A percentile compares a stretch with the other conserved stretches of the same genome.
Conservation (phyloP, 805 yeast species). For the Groenewaldozyma tartarivorans region DNA sequence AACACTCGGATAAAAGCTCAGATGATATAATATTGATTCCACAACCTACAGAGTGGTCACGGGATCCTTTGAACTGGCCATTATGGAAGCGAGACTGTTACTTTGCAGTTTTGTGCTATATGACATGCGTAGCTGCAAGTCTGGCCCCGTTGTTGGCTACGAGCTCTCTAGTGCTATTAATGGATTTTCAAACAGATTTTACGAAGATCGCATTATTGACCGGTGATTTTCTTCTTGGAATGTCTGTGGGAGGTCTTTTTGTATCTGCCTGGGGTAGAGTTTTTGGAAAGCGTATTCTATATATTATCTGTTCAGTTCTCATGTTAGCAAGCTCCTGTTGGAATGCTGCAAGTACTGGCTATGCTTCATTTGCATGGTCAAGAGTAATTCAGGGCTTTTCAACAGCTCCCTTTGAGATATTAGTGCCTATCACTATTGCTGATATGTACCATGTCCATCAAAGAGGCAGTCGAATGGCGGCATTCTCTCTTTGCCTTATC, state of each 20-base stretch:
- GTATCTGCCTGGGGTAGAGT: neutral
- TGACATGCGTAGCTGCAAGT: neutral
- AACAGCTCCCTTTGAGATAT: neutral
- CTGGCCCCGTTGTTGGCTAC: neutral
- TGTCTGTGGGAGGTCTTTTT: neutral
- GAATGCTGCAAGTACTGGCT: neutral
- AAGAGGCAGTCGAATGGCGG: neutral
- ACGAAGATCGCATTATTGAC: neutral
- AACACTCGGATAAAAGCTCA: too few relatives aligned
- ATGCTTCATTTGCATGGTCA: neutral
- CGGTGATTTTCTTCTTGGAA: neutral
- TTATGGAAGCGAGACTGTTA: conserved; percentile 23
- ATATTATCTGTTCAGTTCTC: neutral
- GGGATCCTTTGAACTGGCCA: conserved; percentile 64
- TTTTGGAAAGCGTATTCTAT: neutral
- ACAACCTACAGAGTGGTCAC: conserved; percentile 57
- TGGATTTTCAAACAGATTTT: neutral
- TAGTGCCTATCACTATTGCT: neutral
- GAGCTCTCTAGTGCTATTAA: neutral
- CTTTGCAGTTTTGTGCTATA: neutral
- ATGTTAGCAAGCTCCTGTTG: neutral
- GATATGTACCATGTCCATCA: neutral
- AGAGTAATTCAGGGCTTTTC: neutral
- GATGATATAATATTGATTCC: conserved; percentile 44
- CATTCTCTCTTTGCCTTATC: neutral